Evolutionary conservation across 306 rosid genomes (phyloP).

Genomic region (Lithocarpus polystachyus): DNA sequence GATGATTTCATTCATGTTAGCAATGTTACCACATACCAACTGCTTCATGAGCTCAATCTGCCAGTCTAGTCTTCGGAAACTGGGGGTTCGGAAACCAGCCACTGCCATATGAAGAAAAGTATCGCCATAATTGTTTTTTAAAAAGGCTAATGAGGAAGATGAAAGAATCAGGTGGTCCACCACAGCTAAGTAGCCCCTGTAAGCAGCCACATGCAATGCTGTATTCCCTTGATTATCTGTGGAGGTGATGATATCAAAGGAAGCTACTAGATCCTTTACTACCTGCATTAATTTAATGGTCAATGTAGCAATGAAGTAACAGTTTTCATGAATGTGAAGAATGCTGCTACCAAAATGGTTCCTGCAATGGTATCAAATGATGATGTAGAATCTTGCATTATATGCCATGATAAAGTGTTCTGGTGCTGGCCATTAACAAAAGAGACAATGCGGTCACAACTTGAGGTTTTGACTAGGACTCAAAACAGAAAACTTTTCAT

Average conservation of each 20-base stretch:
- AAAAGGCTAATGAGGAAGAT: conserved; percentile 46
- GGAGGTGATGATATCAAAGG: conserved; percentile 52
- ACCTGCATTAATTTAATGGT: conserved; percentile 45
- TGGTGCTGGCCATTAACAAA: not conserved
- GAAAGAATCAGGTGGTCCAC: conserved; percentile 53
- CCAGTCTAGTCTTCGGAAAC: conserved; percentile 72
- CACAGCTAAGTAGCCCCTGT: conserved; percentile 63
- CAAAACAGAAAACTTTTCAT: not conserved
- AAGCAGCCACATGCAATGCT: conserved; percentile 72
- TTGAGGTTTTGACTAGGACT: not conserved
- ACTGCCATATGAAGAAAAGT: conserved; percentile 87
- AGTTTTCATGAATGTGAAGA: not conserved
- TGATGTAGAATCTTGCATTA: not conserved
- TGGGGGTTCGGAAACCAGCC: conserved; percentile 83
- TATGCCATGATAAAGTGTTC: not conserved
- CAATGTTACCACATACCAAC: conserved; percentile 37
- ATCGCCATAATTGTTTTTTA: conserved; percentile 66
- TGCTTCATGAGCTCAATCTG: conserved; percentile 67
- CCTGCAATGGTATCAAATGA: not conserved
- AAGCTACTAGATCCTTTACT: conserved; percentile 60
- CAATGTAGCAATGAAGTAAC: not conserved
- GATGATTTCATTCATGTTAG: conserved; percentile 42
- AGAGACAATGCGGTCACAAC: not conserved
- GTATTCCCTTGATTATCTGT: conserved; percentile 78
- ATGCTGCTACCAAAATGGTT: not conserved